Percentiles rank a stretch among this genome's conserved stretches.
phyloP scores from a whole-genome alignment of 2,329 filamentous ascomycete species.

The Aureobasidium lini region DNA sequence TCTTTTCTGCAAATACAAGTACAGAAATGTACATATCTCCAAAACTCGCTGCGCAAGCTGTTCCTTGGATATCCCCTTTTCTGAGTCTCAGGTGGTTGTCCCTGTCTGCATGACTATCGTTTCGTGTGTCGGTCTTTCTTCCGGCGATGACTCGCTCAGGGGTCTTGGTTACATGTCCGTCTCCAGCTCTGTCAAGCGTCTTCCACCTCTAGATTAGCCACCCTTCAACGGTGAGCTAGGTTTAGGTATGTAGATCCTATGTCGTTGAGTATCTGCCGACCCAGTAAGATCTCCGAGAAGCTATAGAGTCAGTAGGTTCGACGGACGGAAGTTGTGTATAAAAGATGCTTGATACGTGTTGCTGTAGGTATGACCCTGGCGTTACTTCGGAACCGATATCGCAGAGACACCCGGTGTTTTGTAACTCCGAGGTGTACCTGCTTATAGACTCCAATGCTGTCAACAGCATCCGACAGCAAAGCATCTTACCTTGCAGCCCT shows the following conservation, averaged over 20 bases:
- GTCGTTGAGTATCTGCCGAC: neutral
- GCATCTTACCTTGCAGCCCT: no score
- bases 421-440: no score
- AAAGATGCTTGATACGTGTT: neutral
- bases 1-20: neutral
- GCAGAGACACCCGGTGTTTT: no score
- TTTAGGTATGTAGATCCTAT: neutral
- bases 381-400: no score
- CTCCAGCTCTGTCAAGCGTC: neutral
- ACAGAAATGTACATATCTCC: neutral
- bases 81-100: neutral
- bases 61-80: neutral
- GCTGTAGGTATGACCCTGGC: no score
- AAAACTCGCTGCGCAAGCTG: neutral
- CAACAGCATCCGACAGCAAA: no score
- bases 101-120: neutral
- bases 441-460: no score
- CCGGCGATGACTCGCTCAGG: neutral
- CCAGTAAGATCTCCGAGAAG: neutral
- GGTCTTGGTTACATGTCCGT: neutral
- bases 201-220: neutral
- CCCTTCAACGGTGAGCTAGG: neutral
- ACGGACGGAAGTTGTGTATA: neutral
- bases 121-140: neutral
- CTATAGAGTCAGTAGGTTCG: neutral